phyloP scores from a whole-genome alignment of 495 filamentous ascomycete genomes.

The Aspergillus cavernicola region DNA sequence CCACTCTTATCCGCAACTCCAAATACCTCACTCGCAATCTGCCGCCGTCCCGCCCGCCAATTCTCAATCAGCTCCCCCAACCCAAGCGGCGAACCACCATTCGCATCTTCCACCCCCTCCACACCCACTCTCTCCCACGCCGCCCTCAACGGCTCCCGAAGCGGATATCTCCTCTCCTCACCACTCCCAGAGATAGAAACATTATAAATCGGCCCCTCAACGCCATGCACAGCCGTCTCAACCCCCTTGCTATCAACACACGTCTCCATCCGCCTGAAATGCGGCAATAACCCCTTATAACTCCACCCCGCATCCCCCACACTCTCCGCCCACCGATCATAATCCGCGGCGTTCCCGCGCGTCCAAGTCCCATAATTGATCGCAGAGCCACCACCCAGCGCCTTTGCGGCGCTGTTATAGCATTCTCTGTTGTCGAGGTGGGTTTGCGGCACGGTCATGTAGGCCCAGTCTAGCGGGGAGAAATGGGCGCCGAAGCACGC shows the following conservation, averaged over 20 bases:
- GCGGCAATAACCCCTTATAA: slow-evolving; percentile 29
- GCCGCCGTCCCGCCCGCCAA: slow-evolving; percentile 27
- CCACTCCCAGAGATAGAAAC: slow-evolving; percentile 18
- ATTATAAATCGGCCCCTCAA: slow-evolving; percentile 22
- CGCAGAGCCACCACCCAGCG: slow-evolving; percentile 26
- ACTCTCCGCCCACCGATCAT: slow-evolving; percentile 30
- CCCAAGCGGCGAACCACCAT: slow-evolving; percentile 27
- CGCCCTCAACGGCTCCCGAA: slow-evolving; percentile 17
- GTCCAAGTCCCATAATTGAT: slow-evolving; percentile 37
- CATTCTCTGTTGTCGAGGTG: slow-evolving; percentile 20
- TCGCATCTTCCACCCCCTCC: slow-evolving; percentile 19
- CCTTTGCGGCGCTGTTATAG: slow-evolving; percentile 23
- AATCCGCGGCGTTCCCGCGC: slow-evolving; percentile 32
- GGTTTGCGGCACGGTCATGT: slow-evolving; percentile 24
- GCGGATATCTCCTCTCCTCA: slow-evolving; percentile 33
- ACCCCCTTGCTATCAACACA: slow-evolving; percentile 14
- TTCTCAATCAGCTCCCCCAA: slow-evolving; percentile 28
- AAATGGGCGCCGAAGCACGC: slow-evolving; percentile 3
- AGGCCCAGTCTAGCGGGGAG: slow-evolving; percentile 26
- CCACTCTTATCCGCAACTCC: slow-evolving; percentile 4
- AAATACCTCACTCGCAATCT: slow-evolving; percentile 29
- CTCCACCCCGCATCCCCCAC: slow-evolving; percentile 31
- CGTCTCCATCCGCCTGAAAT: slow-evolving; percentile 30
- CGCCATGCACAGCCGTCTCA: slow-evolving; percentile 19
- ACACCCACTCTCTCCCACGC: slow-evolving; percentile 28